Conservation (phyloP, 1,284 basidiomycete species). For the Apiotrichum mycotoxinovorans region DNA sequence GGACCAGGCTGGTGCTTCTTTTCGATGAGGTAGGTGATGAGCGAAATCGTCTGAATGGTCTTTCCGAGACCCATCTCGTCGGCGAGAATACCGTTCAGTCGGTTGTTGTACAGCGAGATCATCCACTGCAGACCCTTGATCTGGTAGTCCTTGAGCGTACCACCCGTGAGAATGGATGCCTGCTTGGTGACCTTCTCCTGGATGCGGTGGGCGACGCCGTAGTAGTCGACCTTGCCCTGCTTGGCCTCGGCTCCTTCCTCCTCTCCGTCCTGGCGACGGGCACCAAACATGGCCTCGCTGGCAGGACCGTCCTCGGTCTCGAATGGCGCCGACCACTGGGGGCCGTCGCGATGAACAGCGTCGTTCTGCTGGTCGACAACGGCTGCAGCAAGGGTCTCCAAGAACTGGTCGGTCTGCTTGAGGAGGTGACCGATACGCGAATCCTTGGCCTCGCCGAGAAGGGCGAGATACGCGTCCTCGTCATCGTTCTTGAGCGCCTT, state of each 20-base stretch:
- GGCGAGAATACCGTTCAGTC: slow-evolving; percentile 86
- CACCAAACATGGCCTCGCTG: slow-evolving; percentile 86
- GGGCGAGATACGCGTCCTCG: slow-evolving; percentile 98
- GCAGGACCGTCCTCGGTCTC: slow-evolving; percentile 67
- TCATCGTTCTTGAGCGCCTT: slow-evolving; percentile 97
- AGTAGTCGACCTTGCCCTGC: slow-evolving; percentile 87
- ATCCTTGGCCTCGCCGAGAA: slow-evolving; percentile 98
- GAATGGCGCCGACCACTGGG: slow-evolving; percentile 50
- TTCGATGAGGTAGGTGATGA: slow-evolving; percentile 95
- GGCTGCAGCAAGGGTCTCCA: slow-evolving; percentile 91
- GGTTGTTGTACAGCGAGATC: slow-evolving; percentile 87
- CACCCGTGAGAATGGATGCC: slow-evolving; percentile 74
- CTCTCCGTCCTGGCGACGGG: slow-evolving; percentile 64
- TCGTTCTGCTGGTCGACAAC: slow-evolving; percentile 92
- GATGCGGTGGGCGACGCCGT: slow-evolving; percentile 90
- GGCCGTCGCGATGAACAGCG: slow-evolving; percentile 50
- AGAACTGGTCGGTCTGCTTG: slow-evolving; percentile 89
- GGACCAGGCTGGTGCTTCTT: slow-evolving; percentile 86
- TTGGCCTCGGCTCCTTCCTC: slow-evolving; percentile 55
- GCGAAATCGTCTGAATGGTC: slow-evolving; percentile 93
- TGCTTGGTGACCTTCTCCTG: slow-evolving; percentile 84
- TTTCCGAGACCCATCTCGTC: slow-evolving; percentile 98
- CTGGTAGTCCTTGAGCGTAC: slow-evolving; percentile 89
- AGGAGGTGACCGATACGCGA: slow-evolving; percentile 97
- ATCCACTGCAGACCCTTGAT: slow-evolving; percentile 97